These are phyloP conservation scores for Suhomyces kilbournensis DNA, from an alignment of 805 yeast genomes.

Conservation along the genomic window DNA sequence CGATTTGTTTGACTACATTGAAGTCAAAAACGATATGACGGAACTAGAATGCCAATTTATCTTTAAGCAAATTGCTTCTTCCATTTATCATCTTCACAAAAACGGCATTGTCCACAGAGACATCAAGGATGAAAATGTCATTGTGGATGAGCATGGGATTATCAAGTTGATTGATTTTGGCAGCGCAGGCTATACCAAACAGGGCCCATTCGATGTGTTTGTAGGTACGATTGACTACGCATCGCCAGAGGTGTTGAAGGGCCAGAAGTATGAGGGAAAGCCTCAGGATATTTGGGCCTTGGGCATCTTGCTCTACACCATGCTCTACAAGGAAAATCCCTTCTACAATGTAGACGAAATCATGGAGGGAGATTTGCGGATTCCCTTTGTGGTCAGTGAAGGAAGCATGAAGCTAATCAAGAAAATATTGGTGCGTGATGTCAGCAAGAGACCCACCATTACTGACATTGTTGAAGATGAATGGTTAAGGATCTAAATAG, in stretches of 20 bases:
- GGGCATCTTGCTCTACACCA: constrained; percentile 85
- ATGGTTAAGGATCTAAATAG: constrained; percentile 47
- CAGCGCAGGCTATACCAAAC: constrained; percentile 83
- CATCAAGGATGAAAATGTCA: constrained; percentile 90
- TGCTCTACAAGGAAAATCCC: constrained; percentile 91
- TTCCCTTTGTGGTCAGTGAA: constrained; percentile 65
- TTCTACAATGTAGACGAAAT: constrained; percentile 94
- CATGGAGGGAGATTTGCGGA: constrained; percentile 79
- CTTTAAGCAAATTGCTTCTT: constrained; percentile 74
- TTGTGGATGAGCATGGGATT: constrained; percentile 76
- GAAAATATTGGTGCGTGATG: constrained; percentile 65
- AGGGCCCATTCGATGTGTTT: constrained; percentile 95
- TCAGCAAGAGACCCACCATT: constrained; percentile 68
- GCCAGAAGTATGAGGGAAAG: constrained; percentile 84
- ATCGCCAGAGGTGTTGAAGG: constrained; percentile 91
- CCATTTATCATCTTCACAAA: constrained; percentile 76
- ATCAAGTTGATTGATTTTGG: constrained; percentile 93
- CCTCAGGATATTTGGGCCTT: constrained; percentile 98
- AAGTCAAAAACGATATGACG: constrained; percentile 74
- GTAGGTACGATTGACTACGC: constrained; percentile 98
- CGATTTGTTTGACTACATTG: constrained; percentile 90
- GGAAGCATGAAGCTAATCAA: constrained; percentile 59
- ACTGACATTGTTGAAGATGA: constrained; percentile 62
- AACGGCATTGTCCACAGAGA: constrained; percentile 92
- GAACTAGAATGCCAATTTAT: constrained; percentile 77